phyloP scores from a whole-genome alignment of 2,329 filamentous ascomycete species.

The Fusarium succisae region DNA sequence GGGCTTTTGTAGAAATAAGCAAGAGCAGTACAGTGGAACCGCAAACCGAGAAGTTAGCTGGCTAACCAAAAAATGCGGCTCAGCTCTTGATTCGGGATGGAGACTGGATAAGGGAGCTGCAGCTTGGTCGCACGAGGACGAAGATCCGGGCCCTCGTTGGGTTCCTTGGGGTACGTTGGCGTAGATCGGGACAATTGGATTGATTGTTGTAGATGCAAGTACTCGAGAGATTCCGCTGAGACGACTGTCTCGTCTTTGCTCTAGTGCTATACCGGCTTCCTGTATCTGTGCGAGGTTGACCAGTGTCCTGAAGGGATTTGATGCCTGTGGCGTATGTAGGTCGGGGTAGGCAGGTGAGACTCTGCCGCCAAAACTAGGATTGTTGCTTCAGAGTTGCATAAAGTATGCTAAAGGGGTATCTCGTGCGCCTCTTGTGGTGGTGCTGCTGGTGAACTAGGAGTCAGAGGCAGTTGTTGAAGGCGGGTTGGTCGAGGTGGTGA shows the following conservation, averaged over 20 bases:
- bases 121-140: conserved; percentile 36
- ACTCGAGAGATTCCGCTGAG: conserved; percentile 10
- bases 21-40: conserved; percentile 11
- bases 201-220: conserved; percentile 16
- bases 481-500: conserved; percentile 34
- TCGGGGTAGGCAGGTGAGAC: conserved; percentile 32
- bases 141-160: conserved; percentile 30
- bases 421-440: conserved; percentile 34
- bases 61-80: conserved; percentile 39
- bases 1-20: conserved; percentile 41
- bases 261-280: conserved; percentile 20
- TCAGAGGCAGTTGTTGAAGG: conserved; percentile 23
- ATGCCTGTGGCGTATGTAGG: conserved; percentile 32
- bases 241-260: conserved; percentile 21
- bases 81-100: conserved; percentile 28
- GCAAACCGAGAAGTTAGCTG: conserved; percentile 14
- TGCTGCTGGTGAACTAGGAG: conserved; percentile 25
- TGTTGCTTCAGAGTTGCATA: conserved; percentile 31
- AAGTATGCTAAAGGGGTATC: conserved; percentile 36
- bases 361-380: conserved; percentile 28
- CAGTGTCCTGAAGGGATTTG: conserved; percentile 21
- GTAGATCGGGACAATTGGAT: conserved; percentile 28
- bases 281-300: conserved; percentile 16
- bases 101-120: conserved; percentile 29
- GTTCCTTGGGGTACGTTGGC: conserved; percentile 34